These are phyloP conservation scores for Myxozyma neotropica DNA, from an alignment of 805 yeast species.

Conservation along the genomic window DNA sequence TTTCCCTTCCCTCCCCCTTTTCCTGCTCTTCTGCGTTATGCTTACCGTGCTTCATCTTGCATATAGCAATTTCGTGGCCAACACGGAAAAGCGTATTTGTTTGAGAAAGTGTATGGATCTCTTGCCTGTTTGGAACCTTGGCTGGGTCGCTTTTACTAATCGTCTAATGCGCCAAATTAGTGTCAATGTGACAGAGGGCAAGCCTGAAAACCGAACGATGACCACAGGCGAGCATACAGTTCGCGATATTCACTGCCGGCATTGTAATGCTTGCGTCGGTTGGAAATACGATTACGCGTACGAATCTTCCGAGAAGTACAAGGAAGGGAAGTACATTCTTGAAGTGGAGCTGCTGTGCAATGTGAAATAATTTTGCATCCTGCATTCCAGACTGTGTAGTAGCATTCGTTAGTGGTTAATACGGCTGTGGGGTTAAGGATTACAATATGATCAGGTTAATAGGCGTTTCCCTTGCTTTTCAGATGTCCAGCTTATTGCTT, in stretches of 20 bases:
- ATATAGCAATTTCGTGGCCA: constrained; percentile 54
- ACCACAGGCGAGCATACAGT: constrained; percentile 62
- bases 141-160: background rate
- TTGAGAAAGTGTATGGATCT: constrained; percentile 48
- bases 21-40: background rate
- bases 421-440: too few relatives aligned
- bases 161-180: too few relatives aligned
- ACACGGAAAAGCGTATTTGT: constrained; percentile 60
- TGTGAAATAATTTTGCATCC: constrained; percentile 5
- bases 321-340: constrained; percentile 63
- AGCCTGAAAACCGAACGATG: constrained; percentile 52
- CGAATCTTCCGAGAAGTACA: constrained; percentile 52
- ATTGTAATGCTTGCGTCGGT: constrained; percentile 58
- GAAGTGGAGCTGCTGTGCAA: constrained; percentile 45
- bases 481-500: too few relatives aligned
- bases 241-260: constrained; percentile 58
- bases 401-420: too few relatives aligned
- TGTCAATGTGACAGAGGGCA: constrained; percentile 49
- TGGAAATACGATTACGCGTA: constrained; percentile 64
- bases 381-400: too few relatives aligned
- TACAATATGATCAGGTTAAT: too few relatives aligned
- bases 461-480: too few relatives aligned
- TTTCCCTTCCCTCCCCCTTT: background rate
- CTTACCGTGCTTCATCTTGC: background rate
- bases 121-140: too few relatives aligned